Percentiles rank a stretch among this genome's conserved stretches.
Conservation (phyloP, 2,329 filamentous ascomycete genomes). For the Aureobasidium lini region DNA sequence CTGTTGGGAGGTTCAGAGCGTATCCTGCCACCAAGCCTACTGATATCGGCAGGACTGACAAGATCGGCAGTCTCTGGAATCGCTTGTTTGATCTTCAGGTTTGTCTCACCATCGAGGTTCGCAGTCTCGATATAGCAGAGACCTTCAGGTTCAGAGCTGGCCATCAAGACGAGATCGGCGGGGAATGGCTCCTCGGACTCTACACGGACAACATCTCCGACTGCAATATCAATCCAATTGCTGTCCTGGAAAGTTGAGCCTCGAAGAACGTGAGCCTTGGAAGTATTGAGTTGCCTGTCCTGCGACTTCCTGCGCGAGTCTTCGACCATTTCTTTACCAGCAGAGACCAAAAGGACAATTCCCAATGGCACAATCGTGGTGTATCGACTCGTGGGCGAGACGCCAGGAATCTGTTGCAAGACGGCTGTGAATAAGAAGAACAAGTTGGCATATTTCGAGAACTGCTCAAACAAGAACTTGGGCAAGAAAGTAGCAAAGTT, state of each 20-base stretch:
- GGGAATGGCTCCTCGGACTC: conserved; percentile 94
- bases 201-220: conserved; percentile 88
- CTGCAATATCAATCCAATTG: conserved; percentile 87
- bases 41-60: conserved; percentile 79
- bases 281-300: conserved; percentile 80
- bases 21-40: conserved; percentile 75
- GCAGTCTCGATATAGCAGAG: conserved; percentile 98
- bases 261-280: conserved; percentile 72
- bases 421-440: conserved; percentile 98
- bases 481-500: conserved; percentile 87
- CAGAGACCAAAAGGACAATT: conserved; percentile 88
- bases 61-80: conserved; percentile 84
- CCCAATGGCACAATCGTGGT: conserved; percentile 93
- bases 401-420: conserved; percentile 87
- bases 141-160: conserved; percentile 93
- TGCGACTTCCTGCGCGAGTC: conserved; percentile 85
- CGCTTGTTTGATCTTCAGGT: conserved; percentile 96
- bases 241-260: conserved; percentile 79
- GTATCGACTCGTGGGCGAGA: conserved; percentile 90
- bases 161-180: conserved; percentile 83
- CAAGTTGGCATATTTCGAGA: conserved; percentile 97
- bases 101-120: conserved; percentile 95
- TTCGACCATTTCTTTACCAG: conserved; percentile 87
- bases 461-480: conserved; percentile 96
- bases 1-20: conserved; percentile 97